These are phyloP conservation scores for Bruguiera parviflora DNA, from an alignment of 345 rosid genomes.

Conservation along the genomic window DNA sequence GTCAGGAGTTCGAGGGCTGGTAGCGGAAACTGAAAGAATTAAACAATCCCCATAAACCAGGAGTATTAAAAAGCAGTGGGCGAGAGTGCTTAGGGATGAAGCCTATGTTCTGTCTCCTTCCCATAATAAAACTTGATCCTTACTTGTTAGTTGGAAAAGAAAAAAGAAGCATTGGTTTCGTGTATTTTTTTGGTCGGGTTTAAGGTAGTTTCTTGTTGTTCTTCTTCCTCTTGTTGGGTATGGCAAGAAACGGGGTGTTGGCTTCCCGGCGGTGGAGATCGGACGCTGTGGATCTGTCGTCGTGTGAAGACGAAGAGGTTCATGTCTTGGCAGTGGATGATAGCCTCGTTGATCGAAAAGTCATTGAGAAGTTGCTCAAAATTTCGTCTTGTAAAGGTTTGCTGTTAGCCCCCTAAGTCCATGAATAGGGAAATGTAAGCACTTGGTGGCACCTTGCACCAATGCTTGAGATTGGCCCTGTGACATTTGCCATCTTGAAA, in stretches of 20 bases:
- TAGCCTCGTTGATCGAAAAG: constrained; percentile 31
- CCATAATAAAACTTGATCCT: not conserved
- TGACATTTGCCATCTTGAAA: not conserved
- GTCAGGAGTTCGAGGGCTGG: no score
- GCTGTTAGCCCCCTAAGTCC: no score
- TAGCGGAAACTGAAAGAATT: no score
- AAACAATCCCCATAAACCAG: no score
- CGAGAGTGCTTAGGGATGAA: not conserved
- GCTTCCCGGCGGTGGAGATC: constrained; percentile 40
- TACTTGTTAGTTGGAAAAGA: not conserved
- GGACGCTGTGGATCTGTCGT: constrained; percentile 40
- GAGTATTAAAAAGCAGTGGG: not conserved
- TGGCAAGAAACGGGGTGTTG: constrained; percentile 55
- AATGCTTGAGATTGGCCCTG: no score
- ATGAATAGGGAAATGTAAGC: no score
- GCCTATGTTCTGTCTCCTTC: not conserved
- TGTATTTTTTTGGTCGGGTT: no score
- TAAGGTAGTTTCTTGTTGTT: not conserved
- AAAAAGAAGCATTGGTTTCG: no score
- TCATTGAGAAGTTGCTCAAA: constrained; percentile 40
- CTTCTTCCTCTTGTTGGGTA: not conserved
- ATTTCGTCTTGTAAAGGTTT: constrained; percentile 75
- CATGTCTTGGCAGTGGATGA: constrained; percentile 38
- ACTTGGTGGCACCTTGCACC: no score
- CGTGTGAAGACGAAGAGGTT: constrained; percentile 9